phyloP scores from a whole-genome alignment of 2,329 filamentous ascomycete species.

The Nigrospora osmanthi region DNA sequence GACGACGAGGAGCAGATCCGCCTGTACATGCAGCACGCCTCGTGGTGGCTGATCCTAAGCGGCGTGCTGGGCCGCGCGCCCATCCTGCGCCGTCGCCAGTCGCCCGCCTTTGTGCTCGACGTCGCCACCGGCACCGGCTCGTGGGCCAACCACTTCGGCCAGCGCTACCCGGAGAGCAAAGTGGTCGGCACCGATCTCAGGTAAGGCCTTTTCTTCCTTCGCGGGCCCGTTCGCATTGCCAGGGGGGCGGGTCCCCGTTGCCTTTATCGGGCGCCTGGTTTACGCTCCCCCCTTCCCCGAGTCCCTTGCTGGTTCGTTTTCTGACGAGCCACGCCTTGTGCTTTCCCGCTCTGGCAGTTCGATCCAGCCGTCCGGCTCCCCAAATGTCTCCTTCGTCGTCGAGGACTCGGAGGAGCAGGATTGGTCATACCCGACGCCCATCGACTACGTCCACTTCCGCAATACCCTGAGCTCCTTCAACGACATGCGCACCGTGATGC shows the following conservation, averaged over 20 bases:
- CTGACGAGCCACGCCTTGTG: too few relatives aligned
- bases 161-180: neutral
- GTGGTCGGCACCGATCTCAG: neutral
- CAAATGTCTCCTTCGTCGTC: neutral
- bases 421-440: neutral
- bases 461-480: neutral
- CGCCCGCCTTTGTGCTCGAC: neutral
- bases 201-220: too few relatives aligned
- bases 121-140: neutral
- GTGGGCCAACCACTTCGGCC: neutral
- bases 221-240: too few relatives aligned
- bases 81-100: neutral
- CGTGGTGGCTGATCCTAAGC: neutral
- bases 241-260: too few relatives aligned
- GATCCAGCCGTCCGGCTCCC: neutral
- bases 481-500: neutral
- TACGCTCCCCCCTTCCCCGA: too few relatives aligned
- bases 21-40: constrained; percentile 1
- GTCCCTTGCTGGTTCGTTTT: too few relatives aligned
- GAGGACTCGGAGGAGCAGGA: constrained; percentile 1
- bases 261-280: too few relatives aligned
- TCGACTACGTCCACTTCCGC: constrained; percentile 1
- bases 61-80: neutral
- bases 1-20: constrained; percentile 1
- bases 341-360: neutral